Conservation (phyloP, 1,284 basidiomycete species). For the Tilletia setariae region DNA sequence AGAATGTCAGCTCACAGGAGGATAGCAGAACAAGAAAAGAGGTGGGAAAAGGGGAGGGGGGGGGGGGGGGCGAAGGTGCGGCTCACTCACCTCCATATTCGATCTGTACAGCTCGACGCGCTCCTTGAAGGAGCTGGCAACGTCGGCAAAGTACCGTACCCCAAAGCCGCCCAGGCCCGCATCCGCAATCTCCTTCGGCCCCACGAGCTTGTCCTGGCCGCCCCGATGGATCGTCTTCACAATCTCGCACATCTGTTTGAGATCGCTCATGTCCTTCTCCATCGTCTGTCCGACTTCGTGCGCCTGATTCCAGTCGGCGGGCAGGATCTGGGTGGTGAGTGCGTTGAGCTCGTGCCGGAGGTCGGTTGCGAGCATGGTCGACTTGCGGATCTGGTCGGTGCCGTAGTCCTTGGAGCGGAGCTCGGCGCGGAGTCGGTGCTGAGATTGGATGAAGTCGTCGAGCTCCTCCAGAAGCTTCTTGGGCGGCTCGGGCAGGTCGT, state of each 20-base stretch:
- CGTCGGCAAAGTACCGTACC: constrained; percentile 35
- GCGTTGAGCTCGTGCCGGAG: constrained; percentile 5
- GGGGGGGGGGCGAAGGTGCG: too few relatives aligned
- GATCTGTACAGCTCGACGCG: constrained; percentile 43
- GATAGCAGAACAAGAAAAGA: not conserved
- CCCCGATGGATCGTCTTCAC: not conserved
- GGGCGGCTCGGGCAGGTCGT: constrained; percentile 48
- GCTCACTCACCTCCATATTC: constrained; percentile 39
- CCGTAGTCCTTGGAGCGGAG: constrained; percentile 17
- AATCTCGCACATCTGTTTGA: constrained; percentile 8
- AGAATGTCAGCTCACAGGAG: not conserved
- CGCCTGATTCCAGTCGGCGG: not conserved
- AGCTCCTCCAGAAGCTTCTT: constrained; percentile 47
- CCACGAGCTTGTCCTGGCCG: not conserved
- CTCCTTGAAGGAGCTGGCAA: constrained; percentile 35
- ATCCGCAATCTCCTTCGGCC: constrained; percentile 3
- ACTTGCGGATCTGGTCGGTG: constrained; percentile 13
- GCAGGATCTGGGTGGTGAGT: constrained; percentile 4
- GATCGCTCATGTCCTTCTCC: constrained; percentile 29
- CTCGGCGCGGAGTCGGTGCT: constrained; percentile 22
- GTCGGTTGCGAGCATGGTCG: not conserved
- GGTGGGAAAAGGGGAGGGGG: not conserved
- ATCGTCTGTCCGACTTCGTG: constrained; percentile 24
- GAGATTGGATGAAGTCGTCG: constrained; percentile 28
- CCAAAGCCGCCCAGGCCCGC: constrained; percentile 5